Base-by-base conservation (phyloP, 2,329 filamentous ascomycete species). In the Hypoxylon sp. region DNA sequence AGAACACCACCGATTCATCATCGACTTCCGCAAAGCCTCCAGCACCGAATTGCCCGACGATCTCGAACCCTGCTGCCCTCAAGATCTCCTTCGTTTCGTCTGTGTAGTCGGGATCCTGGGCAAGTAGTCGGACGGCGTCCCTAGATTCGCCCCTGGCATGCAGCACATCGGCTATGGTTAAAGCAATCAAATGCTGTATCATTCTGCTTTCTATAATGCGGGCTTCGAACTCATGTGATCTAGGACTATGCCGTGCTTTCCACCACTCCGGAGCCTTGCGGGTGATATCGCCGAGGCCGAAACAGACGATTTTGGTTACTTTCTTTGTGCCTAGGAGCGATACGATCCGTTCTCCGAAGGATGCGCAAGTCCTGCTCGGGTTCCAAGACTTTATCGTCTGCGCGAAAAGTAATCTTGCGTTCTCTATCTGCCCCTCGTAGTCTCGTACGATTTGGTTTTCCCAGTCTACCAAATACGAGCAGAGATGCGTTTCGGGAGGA, bases 211-310 rank as follows among this genome's bases (percentile, higher is more conserved):
- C 5, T 41, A 41, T 7, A 4, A 16, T 5, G 5, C 41, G 12
- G 1, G 11, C 11, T 34, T 34, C 30, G 1, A 34, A 12, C 30
- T 34, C 9, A 12, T 34, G 9, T 4, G 30, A 12, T 3, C 25
- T 14, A 2, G 2, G 25, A 23, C 34, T 2, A 14, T 25, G 12
- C 8, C 19, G 41, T 47, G 11, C n/a, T 47, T n/a, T 30, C 54
- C 45, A 30, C n/a, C 43, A 41, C 8, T 41, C 34, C 6, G 23
- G 34, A 8, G 6, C 4, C 3, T n/a, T 43, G 6, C 34, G 16
- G 11, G n/a, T 32, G 19, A 48, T 23, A 54, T 58, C 41, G 30
- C 57, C 37, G 3, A 41, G 37, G 37, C 37, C 7, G 8, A 41
- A 41, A 41, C 37, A 41, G 11, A 39, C n/a, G 16, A 41, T 4